Evolutionary conservation across 495 filamentous ascomycete species (phyloP).

Genomic region (Talaromyces adpressus): DNA sequence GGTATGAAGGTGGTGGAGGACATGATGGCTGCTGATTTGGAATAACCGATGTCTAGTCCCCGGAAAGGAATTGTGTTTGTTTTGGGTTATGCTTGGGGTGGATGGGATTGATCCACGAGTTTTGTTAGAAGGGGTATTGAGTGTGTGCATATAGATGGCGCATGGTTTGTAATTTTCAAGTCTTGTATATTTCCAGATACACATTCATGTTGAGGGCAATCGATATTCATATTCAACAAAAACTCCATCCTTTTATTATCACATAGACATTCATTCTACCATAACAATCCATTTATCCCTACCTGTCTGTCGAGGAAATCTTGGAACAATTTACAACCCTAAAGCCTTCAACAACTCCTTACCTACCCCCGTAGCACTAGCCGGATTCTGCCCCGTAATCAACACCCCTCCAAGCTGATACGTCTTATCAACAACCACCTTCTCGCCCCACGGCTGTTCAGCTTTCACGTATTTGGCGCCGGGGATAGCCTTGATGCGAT

Average conservation of each 20-base stretch:
- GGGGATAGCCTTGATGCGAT: slow-evolving; percentile 39
- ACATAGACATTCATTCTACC: not conserved
- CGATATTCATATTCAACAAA: not conserved
- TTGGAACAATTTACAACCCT: slow-evolving; percentile 6
- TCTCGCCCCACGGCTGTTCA: slow-evolving; percentile 46
- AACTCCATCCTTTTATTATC: not conserved
- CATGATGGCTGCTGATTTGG: slow-evolving; percentile 45
- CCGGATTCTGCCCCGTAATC: slow-evolving; percentile 74
- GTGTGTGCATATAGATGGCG: not conserved
- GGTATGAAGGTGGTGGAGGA: slow-evolving; percentile 57
- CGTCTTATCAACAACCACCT: slow-evolving; percentile 49
- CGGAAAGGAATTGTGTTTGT: not conserved
- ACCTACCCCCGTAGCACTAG: slow-evolving; percentile 52
- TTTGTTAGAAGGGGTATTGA: not conserved
- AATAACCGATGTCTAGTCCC: not conserved
- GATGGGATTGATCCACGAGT: not conserved
- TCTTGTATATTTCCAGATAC: not conserved
- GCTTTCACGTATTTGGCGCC: slow-evolving; percentile 55
- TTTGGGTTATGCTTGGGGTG: not conserved
- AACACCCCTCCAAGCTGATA: slow-evolving; percentile 37
- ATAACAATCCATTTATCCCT: not conserved
- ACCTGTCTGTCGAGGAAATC: not conserved
- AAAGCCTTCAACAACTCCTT: slow-evolving; percentile 37
- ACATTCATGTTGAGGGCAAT: not conserved
- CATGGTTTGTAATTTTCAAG: not conserved